Base-by-base conservation (phyloP, 192 early-diverging fungal species). In the Gorgonomyces haynaldii region DNA sequence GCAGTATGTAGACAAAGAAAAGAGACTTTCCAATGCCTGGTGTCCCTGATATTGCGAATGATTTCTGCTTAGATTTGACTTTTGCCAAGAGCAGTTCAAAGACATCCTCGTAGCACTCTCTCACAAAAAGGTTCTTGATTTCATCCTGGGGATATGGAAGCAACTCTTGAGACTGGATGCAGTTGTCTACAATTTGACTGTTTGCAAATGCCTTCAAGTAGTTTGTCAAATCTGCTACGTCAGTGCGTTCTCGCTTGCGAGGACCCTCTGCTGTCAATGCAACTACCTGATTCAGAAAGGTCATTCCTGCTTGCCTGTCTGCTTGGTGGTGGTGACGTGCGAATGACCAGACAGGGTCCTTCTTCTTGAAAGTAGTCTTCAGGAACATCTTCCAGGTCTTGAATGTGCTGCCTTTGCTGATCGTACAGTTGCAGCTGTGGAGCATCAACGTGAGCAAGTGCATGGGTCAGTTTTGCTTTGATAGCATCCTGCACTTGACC, bases 91-190 rank as follows among this genome's bases (percentile, higher is more conserved):
- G 52, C 28, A 56, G 52, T 13, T 42, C 16, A 56, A 56, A 56
- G 1, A 56, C 54, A 53, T 56, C 43, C 27, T 56, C 19, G 27
- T 56, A 56, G 54, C 54, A 56, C 49, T 54, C 31, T 56, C 54
- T 42, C 16, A 56, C 48, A 16, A 24, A 56, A 0, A 56, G 2
- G 16, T 56, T 56, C 28, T 52, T 0, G 15, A 56, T 37, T 53
- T 56, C 8, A 12, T 57, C 20, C 26, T 54, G 50, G 7, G 54
- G 37, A 52, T 56, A 56, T 32, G 54, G 54, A 19, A 54, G 45
- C 16, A 54, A 25, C n/a, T n/a, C n/a, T n/a, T n/a, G n/a, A 5
- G 52, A 54, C 30, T 46, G 28, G 13, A 54, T 51, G 42, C 45
- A 54, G 7, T 34, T 35, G 17, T 50, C 42, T 3, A 43, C 26